Evolutionary conservation across 1,139 yeast species (phyloP).

Genomic region (Blastobotrys ciferrii): DNA sequence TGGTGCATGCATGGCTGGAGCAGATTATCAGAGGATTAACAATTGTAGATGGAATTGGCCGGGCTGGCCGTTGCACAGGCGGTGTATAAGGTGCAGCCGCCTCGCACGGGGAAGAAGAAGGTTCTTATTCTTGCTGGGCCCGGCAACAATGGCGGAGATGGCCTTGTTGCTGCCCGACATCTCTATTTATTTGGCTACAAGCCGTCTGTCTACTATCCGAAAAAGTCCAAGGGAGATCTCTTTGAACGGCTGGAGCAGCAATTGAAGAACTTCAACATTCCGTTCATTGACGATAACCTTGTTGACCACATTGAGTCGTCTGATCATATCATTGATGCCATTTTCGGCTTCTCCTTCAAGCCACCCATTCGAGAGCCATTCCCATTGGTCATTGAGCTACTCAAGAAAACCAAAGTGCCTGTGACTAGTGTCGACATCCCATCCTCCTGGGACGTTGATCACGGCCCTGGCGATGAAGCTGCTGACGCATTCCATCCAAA

Average conservation of each 20-base stretch:
- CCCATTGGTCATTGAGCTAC: constrained; percentile 50
- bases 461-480: constrained; percentile 58
- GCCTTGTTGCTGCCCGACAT: constrained; percentile 93
- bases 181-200: constrained; percentile 73
- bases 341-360: constrained; percentile 90
- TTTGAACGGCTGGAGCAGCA: constrained; percentile 52
- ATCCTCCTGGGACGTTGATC: constrained; percentile 94
- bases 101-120: constrained; percentile 36
- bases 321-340: constrained; percentile 66
- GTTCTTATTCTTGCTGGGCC: constrained; percentile 85
- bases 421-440: constrained; percentile 88
- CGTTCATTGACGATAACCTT: constrained; percentile 40
- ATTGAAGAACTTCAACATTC: constrained; percentile 53
- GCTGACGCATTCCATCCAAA: constrained; percentile 49
- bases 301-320: constrained; percentile 31
- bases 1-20: constrained; percentile 2
- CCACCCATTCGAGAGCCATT: constrained; percentile 89
- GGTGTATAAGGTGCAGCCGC: constrained; percentile 60
- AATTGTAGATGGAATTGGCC: constrained; percentile 77
- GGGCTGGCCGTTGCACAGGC: constrained; percentile 94
- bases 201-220: constrained; percentile 56
- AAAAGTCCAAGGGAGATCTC: constrained; percentile 38
- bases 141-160: constrained; percentile 97
- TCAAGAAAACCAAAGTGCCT: constrained; percentile 48
- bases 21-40: neutral